Base-by-base conservation (phyloP, 371 early-diverging fungal genomes). In the Saksenaea vasiformis region DNA sequence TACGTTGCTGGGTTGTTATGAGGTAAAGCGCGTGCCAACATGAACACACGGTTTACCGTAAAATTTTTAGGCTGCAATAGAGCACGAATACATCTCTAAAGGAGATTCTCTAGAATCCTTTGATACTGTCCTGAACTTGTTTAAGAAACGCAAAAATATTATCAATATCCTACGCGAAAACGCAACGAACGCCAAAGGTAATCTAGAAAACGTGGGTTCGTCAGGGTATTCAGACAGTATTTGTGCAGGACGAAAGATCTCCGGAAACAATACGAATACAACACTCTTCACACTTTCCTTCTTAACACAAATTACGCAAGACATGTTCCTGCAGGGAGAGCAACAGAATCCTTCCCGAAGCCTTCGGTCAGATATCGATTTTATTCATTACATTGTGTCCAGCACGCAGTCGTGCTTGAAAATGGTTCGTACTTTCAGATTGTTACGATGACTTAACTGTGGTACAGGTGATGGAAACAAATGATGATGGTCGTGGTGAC, bases 1-100 rank as follows among this genome's bases (percentile, higher is more conserved):
- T 7, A 38, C 87, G 2, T 44, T 88, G 28, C 57, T 78, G 17
- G 85, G 85, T 7, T 69, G 74, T 26, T 84, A 79, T 58, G 88
- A 88, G 62, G 83, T 84, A 69, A 62, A 22, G 37, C 14, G 19
- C 31, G 17, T 22, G 17, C 54, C 3, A 24, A 7, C 34, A 27
- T 34, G 26, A 13, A 1, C 2, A 28, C 10, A 15, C 51, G 19
- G 47, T 22, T 56, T 15, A 66, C 34, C 5, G 3, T 43, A 53
- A 8, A 22, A 4, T 56, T 4, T 17, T 17, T 62, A 83, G 79
- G 69, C 75, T 11, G 67, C 67, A 2, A 76, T 82, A 19, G 85
- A 84, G 41, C 68, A 82, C 57, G 71, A 71, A 37, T 80, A 69
- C 37, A 60, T 64, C 9, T 54, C 27, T 0, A 38, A 66, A 22